Percentiles rank a stretch among this genome's conserved stretches.
These are phyloP conservation scores for Pseudogymnoascus pannorum DNA, from an alignment of 2,329 filamentous ascomycete genomes.

Conservation along the genomic window DNA sequence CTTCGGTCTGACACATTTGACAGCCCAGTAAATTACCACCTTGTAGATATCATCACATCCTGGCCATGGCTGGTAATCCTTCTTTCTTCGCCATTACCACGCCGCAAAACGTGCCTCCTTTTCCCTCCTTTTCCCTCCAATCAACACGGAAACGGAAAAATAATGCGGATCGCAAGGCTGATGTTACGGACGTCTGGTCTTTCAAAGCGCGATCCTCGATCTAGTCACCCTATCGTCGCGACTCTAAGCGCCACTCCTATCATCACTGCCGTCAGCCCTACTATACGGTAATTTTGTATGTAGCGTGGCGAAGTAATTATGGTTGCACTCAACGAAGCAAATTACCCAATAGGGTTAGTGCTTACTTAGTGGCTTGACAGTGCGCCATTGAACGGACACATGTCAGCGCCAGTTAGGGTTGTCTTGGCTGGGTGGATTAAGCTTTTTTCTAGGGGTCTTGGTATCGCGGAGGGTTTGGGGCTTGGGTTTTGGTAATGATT, in stretches of 20 bases:
- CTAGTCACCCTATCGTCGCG: not conserved
- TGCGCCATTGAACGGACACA: not conserved
- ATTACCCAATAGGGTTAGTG: not conserved
- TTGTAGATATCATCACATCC: not conserved
- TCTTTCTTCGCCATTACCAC: not conserved
- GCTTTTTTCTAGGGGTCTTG: not conserved
- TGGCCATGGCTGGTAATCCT: not conserved
- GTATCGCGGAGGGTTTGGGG: not conserved
- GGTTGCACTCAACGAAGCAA: not conserved
- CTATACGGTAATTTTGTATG: not conserved
- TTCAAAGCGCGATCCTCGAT: not conserved
- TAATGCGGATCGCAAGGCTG: not conserved
- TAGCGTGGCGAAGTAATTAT: not conserved
- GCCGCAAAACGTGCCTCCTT: not conserved
- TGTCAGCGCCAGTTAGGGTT: not conserved
- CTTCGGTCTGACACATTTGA: not conserved
- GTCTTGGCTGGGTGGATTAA: not conserved
- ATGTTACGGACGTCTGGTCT: not conserved
- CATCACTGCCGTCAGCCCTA: not conserved
- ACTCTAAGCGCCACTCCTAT: not conserved
- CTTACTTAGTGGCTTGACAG: not conserved
- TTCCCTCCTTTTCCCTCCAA: not conserved
- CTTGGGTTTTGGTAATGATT: not conserved
- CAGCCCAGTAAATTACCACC: not conserved
- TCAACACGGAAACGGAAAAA: not conserved